A percentile compares a stretch with the other conserved stretches of the same genome.
These are phyloP conservation scores for Blastobotrys malaysiensis DNA, from an alignment of 1,139 yeast genomes.

Conservation along the genomic window DNA sequence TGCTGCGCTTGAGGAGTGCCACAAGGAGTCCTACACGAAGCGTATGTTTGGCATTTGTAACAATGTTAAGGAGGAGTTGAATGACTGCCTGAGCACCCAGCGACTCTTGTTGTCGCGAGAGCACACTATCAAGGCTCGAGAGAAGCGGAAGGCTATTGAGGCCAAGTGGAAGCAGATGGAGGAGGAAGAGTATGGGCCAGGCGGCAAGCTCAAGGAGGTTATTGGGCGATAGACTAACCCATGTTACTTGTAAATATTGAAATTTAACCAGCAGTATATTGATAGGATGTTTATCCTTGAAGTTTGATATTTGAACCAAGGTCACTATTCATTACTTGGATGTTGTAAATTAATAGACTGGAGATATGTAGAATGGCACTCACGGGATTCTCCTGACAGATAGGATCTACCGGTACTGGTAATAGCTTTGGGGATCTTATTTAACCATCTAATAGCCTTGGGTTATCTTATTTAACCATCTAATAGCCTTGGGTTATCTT, in stretches of 20 bases:
- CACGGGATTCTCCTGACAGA: too few species aligned
- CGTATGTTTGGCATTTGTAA: conserved; percentile 85
- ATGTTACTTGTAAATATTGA: neutral
- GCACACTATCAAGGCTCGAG: conserved; percentile 53
- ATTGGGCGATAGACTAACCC: conserved; percentile 33
- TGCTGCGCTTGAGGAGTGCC: conserved; percentile 88
- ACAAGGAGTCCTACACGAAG: conserved; percentile 60
- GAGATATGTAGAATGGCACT: too few species aligned
- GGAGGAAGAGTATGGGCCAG: conserved; percentile 79
- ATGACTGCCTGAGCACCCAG: conserved; percentile 74
- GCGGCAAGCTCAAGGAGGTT: conserved; percentile 62
- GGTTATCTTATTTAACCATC: too few species aligned
- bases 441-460: too few species aligned
- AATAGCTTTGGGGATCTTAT: too few species aligned
- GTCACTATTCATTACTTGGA: too few species aligned
- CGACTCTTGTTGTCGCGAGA: conserved; percentile 63
- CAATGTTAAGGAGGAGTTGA: conserved; percentile 71
- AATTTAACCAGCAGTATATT: too few species aligned
- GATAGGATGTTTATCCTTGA: too few species aligned
- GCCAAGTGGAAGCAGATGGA: conserved; percentile 54
- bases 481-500: too few species aligned
- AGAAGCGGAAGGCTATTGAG: conserved; percentile 51
- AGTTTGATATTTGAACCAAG: too few species aligned
- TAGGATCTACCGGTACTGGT: too few species aligned
- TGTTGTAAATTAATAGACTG: too few species aligned